Percentiles rank a stretch among this genome's conserved stretches.
Evolutionary conservation across 305 asterid genomes (phyloP).

Genomic region (Plantago coronopus): DNA sequence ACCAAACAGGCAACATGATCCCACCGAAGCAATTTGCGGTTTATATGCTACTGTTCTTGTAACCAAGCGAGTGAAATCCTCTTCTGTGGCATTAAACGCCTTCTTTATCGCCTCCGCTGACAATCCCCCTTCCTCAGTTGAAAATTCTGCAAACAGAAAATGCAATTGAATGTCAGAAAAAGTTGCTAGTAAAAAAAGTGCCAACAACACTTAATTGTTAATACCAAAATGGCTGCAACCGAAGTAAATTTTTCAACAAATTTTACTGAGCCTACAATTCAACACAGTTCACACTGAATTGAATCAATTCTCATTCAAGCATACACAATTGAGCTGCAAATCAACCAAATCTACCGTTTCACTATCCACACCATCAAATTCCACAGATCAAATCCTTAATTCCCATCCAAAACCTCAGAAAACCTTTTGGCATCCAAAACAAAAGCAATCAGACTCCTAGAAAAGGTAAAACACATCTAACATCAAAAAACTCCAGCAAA

Average conservation of each 20-base stretch:
- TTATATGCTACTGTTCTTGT: constrained; percentile 53
- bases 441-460: too few species aligned
- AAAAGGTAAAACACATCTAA: too few species aligned
- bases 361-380: neutral
- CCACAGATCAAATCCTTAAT: neutral
- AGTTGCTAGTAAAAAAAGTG: neutral
- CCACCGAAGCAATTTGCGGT: constrained; percentile 83
- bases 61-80: constrained; percentile 78
- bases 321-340: neutral
- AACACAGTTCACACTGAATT: neutral
- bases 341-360: neutral
- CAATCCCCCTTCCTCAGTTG: constrained; percentile 78
- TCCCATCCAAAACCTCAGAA: neutral
- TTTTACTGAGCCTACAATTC: neutral
- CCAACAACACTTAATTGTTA: neutral
- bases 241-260: neutral
- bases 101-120: constrained; percentile 79
- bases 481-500: neutral
- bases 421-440: neutral
- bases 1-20: constrained; percentile 88
- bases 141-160: constrained; percentile 51
- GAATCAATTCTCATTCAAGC: neutral
- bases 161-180: neutral
- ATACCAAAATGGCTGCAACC: neutral
- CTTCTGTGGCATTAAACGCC: constrained; percentile 85